Percentiles rank a stretch among this genome's conserved stretches.
Conservation (phyloP, 169 alveolate genomes). For the Plasmodium gaboni region DNA sequence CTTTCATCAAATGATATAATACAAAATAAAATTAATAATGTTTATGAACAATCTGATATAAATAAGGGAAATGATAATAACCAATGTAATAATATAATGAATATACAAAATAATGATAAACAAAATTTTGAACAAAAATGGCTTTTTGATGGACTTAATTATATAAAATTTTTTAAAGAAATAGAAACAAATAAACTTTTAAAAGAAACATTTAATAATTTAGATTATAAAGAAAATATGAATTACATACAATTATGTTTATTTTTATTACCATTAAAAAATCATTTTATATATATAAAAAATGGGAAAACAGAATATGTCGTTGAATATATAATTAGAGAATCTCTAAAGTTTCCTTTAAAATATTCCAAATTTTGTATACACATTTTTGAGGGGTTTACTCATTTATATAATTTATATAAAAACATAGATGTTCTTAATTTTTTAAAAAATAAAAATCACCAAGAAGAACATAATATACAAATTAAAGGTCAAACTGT, state of each 20-base stretch:
- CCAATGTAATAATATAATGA: neutral
- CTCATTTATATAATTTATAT: constrained; percentile 39
- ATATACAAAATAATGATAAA: neutral
- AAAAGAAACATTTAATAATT: constrained; percentile 21
- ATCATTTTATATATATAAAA: constrained; percentile 41
- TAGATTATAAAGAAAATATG: constrained; percentile 39
- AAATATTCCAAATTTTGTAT: constrained; percentile 71
- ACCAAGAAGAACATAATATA: constrained; percentile 18
- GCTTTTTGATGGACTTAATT: constrained; percentile 45
- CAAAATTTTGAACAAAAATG: constrained; percentile 13
- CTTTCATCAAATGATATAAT: neutral
- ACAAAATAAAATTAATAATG: constrained; percentile 4
- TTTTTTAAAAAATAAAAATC: constrained; percentile 41
- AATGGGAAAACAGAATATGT: constrained; percentile 45
- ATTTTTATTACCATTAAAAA: constrained; percentile 55
- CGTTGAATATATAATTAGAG: constrained; percentile 46
- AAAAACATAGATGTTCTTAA: constrained; percentile 33
- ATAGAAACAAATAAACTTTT: constrained; percentile 31
- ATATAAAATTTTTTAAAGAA: constrained; percentile 65
- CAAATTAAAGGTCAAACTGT: constrained; percentile 46
- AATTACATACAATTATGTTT: constrained; percentile 39
- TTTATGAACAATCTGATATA: neutral
- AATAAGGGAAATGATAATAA: neutral
- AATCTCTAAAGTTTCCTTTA: constrained; percentile 68
- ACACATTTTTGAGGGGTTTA: constrained; percentile 48